Evolutionary conservation across 139 green algal species (phyloP).

Genomic region (Chlorella sp.): DNA sequence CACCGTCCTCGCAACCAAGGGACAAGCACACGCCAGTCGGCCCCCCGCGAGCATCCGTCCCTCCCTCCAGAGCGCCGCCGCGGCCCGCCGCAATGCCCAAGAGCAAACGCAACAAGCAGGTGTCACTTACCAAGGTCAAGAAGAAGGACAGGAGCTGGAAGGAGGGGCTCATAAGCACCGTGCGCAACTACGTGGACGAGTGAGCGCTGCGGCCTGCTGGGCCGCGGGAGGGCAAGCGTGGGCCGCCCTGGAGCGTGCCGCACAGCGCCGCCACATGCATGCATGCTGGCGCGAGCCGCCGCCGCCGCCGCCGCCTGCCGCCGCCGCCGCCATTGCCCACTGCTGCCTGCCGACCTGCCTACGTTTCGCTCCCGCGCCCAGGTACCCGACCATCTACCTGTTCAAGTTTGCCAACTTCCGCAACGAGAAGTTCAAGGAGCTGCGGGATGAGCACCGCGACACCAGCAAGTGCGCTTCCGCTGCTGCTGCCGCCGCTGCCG

Average conservation of each 20-base stretch:
- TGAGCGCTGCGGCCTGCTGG: slow-evolving; percentile 47
- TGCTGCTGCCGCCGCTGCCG: not conserved
- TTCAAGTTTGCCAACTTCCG: slow-evolving; percentile 93
- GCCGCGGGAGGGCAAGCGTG: no score
- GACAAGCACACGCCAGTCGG: no score
- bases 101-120: slow-evolving; percentile 87
- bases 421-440: slow-evolving; percentile 94
- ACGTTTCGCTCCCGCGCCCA: slow-evolving; percentile 31
- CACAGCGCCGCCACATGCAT: not conserved
- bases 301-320: not conserved
- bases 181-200: slow-evolving; percentile 78
- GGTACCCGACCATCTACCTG: slow-evolving; percentile 83
- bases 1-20: no score
- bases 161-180: slow-evolving; percentile 79
- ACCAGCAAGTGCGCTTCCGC: slow-evolving; percentile 71
- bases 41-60: no score
- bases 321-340: not conserved
- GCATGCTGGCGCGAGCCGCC: not conserved
- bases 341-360: no score
- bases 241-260: not conserved
- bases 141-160: slow-evolving; percentile 96
- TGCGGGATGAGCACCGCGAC: slow-evolving; percentile 77
- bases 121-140: slow-evolving; percentile 90
- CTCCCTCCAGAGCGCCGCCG: no score
- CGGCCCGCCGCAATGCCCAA: slow-evolving; percentile 81